Evolutionary conservation across 192 early-diverging fungal species (phyloP), one percentile per base, ranked within the genome.

Genomic region (Linnemannia elongata): DNA sequence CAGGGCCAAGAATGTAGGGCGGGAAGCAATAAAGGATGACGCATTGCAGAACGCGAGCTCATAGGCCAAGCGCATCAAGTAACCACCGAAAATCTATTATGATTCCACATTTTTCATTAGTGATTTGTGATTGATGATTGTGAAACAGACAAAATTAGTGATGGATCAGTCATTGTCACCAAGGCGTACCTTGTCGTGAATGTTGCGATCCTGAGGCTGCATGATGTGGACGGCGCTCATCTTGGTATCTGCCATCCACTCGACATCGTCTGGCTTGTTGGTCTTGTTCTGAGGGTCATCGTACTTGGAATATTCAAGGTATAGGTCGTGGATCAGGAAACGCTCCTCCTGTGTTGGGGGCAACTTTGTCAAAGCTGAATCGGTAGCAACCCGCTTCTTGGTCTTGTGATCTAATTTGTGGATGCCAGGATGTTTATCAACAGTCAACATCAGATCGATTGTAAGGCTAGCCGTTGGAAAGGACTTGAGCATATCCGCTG

Each of bases 1-100:
- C 63, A 95, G 86, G 15, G 96, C 94, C 18, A 93, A 82, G n/a
- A 95, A 87, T 6, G 82, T 88, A 0, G 93, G 91, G 20, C 92
- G 84, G 30, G 89, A 83, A 38, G 90, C 89, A n/a, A 93, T 85
- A 73, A 95, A 96, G n/a, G 95, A 82, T 0, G 92, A 89, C 0
- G 93, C 96, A 38, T 94, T 95, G 54, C 94, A 90, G 87, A 93
- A 95, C 4, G 96, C 95, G 12, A 97, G 91, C 88, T 98, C 97
- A 70, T 90, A 95, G 9, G 97, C 97, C 39, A 94, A 88, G 71
- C 94, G 92, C 96, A 98, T 96, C 68, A 97, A 89, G 55, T 94
- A 95, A 49, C 93, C 92, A 72, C 95, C 96, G 90, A 96, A 96
- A 42, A 96, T 93, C 79, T 95, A 94, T 54, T 90, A 89, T 17